Base-by-base conservation (phyloP, 805 yeast species). In the Metschnikowia gelsemii region DNA sequence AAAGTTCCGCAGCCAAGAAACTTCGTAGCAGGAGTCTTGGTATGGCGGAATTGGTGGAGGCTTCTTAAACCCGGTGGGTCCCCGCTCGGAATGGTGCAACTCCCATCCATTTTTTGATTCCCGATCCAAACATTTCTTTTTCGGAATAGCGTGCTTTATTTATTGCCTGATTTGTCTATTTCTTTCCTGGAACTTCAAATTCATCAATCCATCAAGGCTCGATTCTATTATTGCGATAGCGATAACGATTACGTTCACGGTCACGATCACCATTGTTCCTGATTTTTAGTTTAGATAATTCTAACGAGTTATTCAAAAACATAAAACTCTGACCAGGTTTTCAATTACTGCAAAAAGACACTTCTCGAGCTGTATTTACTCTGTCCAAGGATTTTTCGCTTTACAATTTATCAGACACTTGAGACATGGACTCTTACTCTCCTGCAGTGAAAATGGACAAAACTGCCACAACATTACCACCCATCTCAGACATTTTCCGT, bases 401-500 rank as follows among this genome's bases (percentile, higher is more conserved):
- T 11, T 11, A 7, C 7, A 8, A 8, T 22, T 22, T 12, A 27
- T 31, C 35, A 24, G 4, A 28, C 23, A 11, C 18, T 29, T 36
- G 14, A 12, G 16, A 5, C 14, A 37, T 37, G 40, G 19, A 25
- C 25, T 37, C 35, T 8, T n/a, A 18, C 12, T 42, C 38, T 4
- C 28, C 38, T 29, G 20, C 26, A 3, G 28, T 32, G 21, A 38
- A 20, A 8, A 45, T 46, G 52, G 37, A 39, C 33, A 50, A 52
- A 42, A 8, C 39, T n/a, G 60, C 59, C 40, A 56, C 69, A 11
- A 60, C 65, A 19, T 62, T 69, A 51, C 75, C 73, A 8, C 72
- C 73, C 3, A 68, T 69, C 25, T 63, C 68, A n/a, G 71, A 69
- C 53, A 64, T 69, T 19, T 57, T 69, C 32, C 42, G 44, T 20